Conservation (phyloP, 2,329 filamentous ascomycete genomes). For the Neofusicoccum ribis region DNA sequence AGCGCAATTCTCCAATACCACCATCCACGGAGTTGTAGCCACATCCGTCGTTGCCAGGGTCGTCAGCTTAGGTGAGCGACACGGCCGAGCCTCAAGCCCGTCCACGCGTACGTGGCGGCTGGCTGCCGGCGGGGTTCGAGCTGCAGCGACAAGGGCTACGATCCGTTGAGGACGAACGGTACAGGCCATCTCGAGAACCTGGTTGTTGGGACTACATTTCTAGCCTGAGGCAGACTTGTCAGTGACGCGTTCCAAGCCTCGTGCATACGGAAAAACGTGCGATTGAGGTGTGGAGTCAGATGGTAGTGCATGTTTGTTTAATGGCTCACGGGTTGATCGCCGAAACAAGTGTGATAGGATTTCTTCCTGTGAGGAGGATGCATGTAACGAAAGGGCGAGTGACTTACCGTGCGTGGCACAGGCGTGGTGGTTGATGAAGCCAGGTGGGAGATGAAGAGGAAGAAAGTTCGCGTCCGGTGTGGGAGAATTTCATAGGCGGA, state of each 20-base stretch:
- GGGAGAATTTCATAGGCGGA: conserved; percentile 3
- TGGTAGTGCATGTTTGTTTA: conserved; percentile 64
- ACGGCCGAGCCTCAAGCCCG: conserved; percentile 11
- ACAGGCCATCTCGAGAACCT: background rate
- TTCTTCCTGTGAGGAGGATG: conserved; percentile 48
- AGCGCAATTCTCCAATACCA: background rate
- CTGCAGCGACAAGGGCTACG: background rate
- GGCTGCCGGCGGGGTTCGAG: background rate
- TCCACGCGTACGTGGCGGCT: conserved; percentile 2
- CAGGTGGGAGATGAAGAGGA: conserved; percentile 6
- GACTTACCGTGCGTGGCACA: conserved; percentile 1
- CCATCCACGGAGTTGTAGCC: background rate
- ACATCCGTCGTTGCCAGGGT: background rate
- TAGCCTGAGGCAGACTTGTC: background rate
- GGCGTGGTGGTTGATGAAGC: background rate
- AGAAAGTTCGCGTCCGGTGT: background rate
- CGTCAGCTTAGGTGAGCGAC: conserved; percentile 7
- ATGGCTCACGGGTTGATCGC: conserved; percentile 57
- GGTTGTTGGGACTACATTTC: background rate
- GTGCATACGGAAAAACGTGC: background rate
- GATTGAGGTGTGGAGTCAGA: conserved; percentile 42
- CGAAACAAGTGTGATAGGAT: conserved; percentile 54
- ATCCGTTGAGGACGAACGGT: background rate
- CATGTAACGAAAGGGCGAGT: background rate
- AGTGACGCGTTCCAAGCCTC: background rate